Evolutionary conservation across 306 rosid genomes (phyloP).

Genomic region (Cucumis cinereus): DNA sequence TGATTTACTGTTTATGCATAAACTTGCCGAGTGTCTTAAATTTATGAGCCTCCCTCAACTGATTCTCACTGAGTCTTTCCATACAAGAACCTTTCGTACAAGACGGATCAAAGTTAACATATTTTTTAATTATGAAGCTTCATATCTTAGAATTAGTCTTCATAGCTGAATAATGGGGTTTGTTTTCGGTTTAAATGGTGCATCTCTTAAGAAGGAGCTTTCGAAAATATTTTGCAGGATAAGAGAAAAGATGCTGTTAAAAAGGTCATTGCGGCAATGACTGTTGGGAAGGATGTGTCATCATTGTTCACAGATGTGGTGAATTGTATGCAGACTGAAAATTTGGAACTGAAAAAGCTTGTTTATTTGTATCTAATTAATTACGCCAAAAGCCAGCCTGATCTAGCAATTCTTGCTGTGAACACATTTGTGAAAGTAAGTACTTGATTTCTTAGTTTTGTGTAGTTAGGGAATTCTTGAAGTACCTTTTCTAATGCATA

Average conservation of each 20-base stretch:
- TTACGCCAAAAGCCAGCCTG: slow-evolving; percentile 99
- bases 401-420: slow-evolving; percentile 93
- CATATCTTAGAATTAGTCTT: neutral
- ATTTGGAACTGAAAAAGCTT: slow-evolving; percentile 92
- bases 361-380: slow-evolving; percentile 90
- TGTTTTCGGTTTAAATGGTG: neutral
- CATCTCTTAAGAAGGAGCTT: neutral
- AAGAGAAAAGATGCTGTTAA: slow-evolving; percentile 99
- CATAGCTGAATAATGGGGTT: neutral
- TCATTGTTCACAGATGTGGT: slow-evolving; percentile 97
- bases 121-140: neutral
- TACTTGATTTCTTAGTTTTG: neutral
- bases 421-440: slow-evolving; percentile 97
- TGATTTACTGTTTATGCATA: neutral
- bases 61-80: neutral
- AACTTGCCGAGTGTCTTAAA: neutral
- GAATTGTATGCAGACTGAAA: slow-evolving; percentile 98
- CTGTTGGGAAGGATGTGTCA: slow-evolving; percentile 98
- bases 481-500: slow-evolving; percentile 8
- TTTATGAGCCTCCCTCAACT: neutral
- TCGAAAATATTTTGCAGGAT: slow-evolving; percentile 39
- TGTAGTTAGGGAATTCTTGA: neutral
- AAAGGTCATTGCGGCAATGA: slow-evolving; percentile 99
- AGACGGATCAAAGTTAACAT: neutral
- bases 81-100: slow-evolving; percentile 12